These are phyloP conservation scores for Veloporphyrellus conicus DNA, from an alignment of 1,284 basidiomycete species.

Conservation along the genomic window DNA sequence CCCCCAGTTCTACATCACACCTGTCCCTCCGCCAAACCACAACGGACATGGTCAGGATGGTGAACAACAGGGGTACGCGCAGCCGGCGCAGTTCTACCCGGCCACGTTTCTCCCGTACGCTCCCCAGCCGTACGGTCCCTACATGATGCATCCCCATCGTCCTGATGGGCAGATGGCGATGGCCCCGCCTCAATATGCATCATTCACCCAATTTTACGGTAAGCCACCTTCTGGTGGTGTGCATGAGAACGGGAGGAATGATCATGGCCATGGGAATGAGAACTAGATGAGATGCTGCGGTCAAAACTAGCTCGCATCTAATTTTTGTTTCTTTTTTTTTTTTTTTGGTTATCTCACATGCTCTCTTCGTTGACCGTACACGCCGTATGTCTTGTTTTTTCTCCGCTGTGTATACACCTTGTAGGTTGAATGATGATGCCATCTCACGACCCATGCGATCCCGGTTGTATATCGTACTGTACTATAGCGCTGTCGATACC, in stretches of 20 bases:
- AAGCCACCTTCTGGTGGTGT: conserved; percentile 35
- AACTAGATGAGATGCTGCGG: conserved; percentile 27
- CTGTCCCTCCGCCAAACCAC: conserved; percentile 39
- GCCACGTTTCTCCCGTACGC: conserved; percentile 46
- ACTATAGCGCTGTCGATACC: conserved; percentile 31
- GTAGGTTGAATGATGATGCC: conserved; percentile 29
- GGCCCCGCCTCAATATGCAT: conserved; percentile 33
- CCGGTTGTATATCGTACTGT: conserved; percentile 33
- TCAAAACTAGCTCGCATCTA: conserved; percentile 16
- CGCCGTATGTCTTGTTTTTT: conserved; percentile 18
- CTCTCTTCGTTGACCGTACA: conserved; percentile 13
- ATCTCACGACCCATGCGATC: conserved; percentile 19
- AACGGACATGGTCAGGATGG: conserved; percentile 44
- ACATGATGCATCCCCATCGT: conserved; percentile 45
- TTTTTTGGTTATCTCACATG: conserved; percentile 19
- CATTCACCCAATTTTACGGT: conserved; percentile 35
- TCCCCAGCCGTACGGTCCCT: conserved; percentile 48
- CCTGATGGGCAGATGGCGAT: conserved; percentile 41
- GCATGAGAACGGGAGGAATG: conserved; percentile 30
- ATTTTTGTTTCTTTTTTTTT: conserved; percentile 12
- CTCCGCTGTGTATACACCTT: conserved; percentile 28
- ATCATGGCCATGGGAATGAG: conserved; percentile 33
- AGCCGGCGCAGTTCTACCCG: conserved; percentile 47
- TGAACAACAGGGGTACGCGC: conserved; percentile 43
- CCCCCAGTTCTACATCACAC: conserved; percentile 47